Evolutionary conservation across 1,284 basidiomycete genomes (phyloP).

Genomic region (Apiotrichum veenhuisii): DNA sequence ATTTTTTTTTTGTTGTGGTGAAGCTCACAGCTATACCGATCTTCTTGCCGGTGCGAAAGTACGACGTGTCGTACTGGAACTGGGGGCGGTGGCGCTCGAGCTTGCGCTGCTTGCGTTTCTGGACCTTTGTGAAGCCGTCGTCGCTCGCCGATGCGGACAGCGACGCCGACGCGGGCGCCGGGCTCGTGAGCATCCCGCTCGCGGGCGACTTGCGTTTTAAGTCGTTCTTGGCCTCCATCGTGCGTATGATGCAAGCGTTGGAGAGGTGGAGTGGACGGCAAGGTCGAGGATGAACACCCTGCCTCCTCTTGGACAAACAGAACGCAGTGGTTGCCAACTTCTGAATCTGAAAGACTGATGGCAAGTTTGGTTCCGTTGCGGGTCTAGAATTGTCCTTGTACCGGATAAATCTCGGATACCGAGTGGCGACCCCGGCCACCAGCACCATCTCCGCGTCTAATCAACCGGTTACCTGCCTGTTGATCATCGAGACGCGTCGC

Average conservation of each 20-base stretch:
- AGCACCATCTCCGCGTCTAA: too few species aligned
- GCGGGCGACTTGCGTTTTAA: slow-evolving; percentile 3
- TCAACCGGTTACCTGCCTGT: too few species aligned
- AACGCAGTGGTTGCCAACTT: too few species aligned
- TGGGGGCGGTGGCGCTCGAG: slow-evolving; percentile 60
- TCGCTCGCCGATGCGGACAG: slow-evolving; percentile 16
- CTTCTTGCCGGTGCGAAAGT: slow-evolving; percentile 66
- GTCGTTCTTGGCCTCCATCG: neutral
- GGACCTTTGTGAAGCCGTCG: slow-evolving; percentile 64
- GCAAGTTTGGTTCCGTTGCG: neutral
- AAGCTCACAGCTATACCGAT: slow-evolving; percentile 68
- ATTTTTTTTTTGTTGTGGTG: too few species aligned
- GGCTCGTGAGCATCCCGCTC: neutral
- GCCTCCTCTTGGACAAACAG: too few species aligned
- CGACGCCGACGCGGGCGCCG: neutral
- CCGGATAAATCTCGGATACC: neutral
- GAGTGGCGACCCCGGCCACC: neutral
- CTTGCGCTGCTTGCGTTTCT: slow-evolving; percentile 73
- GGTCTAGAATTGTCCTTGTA: neutral
- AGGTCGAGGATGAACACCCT: neutral
- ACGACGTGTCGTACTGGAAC: slow-evolving; percentile 72
- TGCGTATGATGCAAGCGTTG: neutral
- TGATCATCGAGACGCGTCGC: too few species aligned
- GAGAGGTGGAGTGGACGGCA: neutral
- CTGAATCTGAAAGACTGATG: too few species aligned